Conservation (phyloP, 1,284 basidiomycete genomes). For the Naganishia sp. region DNA sequence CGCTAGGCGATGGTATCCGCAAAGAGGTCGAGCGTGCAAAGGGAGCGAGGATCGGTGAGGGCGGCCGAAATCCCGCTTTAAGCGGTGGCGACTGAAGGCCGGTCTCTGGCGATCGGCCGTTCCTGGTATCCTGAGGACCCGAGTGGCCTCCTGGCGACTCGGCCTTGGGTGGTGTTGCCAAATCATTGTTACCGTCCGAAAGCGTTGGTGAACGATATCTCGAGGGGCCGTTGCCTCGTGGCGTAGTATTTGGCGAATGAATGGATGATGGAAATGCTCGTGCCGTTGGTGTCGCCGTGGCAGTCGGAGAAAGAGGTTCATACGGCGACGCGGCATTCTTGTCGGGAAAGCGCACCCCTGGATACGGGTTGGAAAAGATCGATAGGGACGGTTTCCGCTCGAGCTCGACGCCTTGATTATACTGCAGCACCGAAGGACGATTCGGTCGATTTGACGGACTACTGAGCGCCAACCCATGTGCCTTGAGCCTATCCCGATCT, state of each 20-base stretch:
- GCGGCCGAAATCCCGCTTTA: slow-evolving; percentile 10
- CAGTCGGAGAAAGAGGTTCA: slow-evolving; percentile 20
- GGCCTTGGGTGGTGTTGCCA: neutral
- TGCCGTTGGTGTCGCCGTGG: slow-evolving; percentile 9
- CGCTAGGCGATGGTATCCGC: neutral
- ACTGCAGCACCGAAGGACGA: neutral
- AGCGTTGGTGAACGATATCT: neutral
- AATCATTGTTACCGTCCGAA: neutral
- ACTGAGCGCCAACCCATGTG: slow-evolving; percentile 12
- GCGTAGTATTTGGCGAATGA: slow-evolving; percentile 12
- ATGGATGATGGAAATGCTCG: slow-evolving; percentile 8
- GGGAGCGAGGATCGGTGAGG: slow-evolving; percentile 30
- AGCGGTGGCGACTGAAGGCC: neutral
- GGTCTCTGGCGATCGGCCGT: neutral
- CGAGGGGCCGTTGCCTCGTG: neutral
- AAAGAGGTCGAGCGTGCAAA: slow-evolving; percentile 24
- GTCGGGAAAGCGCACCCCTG: slow-evolving; percentile 9
- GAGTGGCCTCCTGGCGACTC: neutral
- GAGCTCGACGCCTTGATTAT: slow-evolving; percentile 8
- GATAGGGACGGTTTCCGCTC: slow-evolving; percentile 25
- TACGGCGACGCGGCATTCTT: slow-evolving; percentile 24
- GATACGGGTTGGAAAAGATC: slow-evolving; percentile 25
- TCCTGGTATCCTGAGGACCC: neutral
- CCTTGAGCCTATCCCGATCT: slow-evolving; percentile 19
- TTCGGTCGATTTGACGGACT: slow-evolving; percentile 1